Evolutionary conservation across 2,329 filamentous ascomycete genomes (phyloP), one percentile per base, ranked within the genome.

Genomic region (Phaeosphaeria sp.): DNA sequence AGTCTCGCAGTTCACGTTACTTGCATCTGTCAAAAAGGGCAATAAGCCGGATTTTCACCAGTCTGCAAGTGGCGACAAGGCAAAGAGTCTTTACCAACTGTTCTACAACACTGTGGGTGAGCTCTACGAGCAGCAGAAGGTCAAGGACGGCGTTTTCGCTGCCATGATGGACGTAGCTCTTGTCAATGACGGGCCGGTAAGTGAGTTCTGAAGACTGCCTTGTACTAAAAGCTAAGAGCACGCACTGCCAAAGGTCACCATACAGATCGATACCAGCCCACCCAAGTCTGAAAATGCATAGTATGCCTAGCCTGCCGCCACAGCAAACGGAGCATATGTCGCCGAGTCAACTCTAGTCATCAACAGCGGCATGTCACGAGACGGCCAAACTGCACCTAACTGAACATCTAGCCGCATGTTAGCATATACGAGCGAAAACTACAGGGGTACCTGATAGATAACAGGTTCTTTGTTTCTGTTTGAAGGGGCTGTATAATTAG

Each of bases 81-180:
- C 94, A 22, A 91, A 88, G 68, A 85, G 85, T 60, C 83, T 98
- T 6, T 99, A 98, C 74, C 87, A 93, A 54, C 84, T 89, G 73
- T 98, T 99, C 80, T 87, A 93, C 67, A 80, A 86, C 50, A 91
- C 90, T 67, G 87, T 98, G 43, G 85, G 88, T 67, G 83, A 88
- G 53, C 83, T 87, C 2, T 96, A 98, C 75, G 77, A 81, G 5
- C 77, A 85, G 6, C 91, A 92, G 8, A 89, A 84, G 63, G 93
- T 99, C 57, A 93, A 97, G 75, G 90, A 99, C 74, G 95, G 96
- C n/a, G 88, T 94, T 27, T 99, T 99, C 77, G 94, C 97, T 74
- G 95, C 95, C 49, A 97, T 96, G 93, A 99, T 99, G 95, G 90
- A 98, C 73, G 94, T 99, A 57, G 90, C 91, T 49, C 79, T 97